Base-by-base conservation (phyloP, 164 flowering plant species). In the Protea cynaroides region DNA sequence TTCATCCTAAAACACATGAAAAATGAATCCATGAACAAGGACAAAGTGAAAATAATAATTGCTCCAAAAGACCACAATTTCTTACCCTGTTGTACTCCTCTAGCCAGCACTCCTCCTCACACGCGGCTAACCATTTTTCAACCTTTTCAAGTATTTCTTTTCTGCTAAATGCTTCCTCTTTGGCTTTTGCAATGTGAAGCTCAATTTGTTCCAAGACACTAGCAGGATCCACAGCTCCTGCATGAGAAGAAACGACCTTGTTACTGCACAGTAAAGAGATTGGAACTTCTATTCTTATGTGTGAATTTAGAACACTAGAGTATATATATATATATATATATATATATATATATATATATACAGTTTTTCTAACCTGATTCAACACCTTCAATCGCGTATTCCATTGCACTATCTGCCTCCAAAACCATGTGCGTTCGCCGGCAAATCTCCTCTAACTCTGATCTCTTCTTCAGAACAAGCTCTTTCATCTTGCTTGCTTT, bases 401-500 rank as follows among this genome's bases (percentile, higher is more conserved):
- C 88, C 61, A 84, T 64, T 46, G 77, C 69, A 72, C 61, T 64
- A 37, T 82, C 86, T 43, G 70, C 61, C 63, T 87, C 92, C 58
- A 73, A 76, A 23, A 85, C 77, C 89, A 94, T 63, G 68, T 86
- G 99, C 13, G 88, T 76, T 61, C 74, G 80, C 65, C 86, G 74
- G 69, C 92, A 91, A 13, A 92, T 82, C 49, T 91, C 96, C 68
- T 88, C 94, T 56, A 91, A 82, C 71, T 91, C 96, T 22, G 84
- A 75, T 69, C 83, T 86, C 78, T 88, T 94, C 74, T 85, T 89
- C 65, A 88, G 60, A 19, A 91, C 88, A 72, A 94, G 90, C 65
- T 94, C 99, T 79, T 94, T 92, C 94, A 94, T 85, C 74, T 88
- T 94, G 80, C 94, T 91, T 58, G 90, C 66, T 76, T 94, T 91